Evolutionary conservation across 2,329 filamentous ascomycete species (phyloP), one percentile per base, ranked within the genome.

Genomic region (Microcyclosporella mali): DNA sequence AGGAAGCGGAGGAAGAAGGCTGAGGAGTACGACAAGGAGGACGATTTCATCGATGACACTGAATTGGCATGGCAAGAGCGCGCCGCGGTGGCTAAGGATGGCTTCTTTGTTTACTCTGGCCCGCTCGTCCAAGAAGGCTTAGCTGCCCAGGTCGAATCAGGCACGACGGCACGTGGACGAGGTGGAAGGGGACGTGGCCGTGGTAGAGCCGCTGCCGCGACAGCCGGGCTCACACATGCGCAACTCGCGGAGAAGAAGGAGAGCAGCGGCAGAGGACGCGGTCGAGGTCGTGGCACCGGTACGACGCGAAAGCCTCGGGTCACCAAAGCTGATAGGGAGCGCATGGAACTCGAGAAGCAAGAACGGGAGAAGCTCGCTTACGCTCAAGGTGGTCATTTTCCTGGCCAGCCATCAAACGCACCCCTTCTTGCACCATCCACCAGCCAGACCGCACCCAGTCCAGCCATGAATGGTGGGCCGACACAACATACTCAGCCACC

Each of bases 81-180:
- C 62, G 90, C 90, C 6, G 88, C 90, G 3, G 89, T 92, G 35
- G 90, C 87, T 53, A 87, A 90, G 56, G 92, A 97, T 62, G 92
- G 92, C 1, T 98, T 97, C 70, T 98, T 97, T 63, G 92, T 98
- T 1, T 98, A 95, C 66, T 94, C 87, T 47, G 92, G 92, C 3
- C 90, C 90, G 7, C 71, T 98, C 35, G 78, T 97, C 16, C 85
- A 85, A 4, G 88, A 94, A 66, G 85, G 83, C 16, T 85, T 94
- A 67, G 90, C 50, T 17, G 56, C 57, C n/a, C 53, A 57, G 16
- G 50, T 62, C 30, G 59, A 62, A 36, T 53, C 55, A 2, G 58
- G 48, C 3, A 45, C 52, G 12, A 41, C 50, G 11, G 43, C 51
- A n/a, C 45, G 45, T 9, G 47, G 50, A 12, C 21, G 52, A 25